Evolutionary conservation across 345 rosid genomes (phyloP), one percentile per base, ranked within the genome.

Genomic region (Aegle marmelos): DNA sequence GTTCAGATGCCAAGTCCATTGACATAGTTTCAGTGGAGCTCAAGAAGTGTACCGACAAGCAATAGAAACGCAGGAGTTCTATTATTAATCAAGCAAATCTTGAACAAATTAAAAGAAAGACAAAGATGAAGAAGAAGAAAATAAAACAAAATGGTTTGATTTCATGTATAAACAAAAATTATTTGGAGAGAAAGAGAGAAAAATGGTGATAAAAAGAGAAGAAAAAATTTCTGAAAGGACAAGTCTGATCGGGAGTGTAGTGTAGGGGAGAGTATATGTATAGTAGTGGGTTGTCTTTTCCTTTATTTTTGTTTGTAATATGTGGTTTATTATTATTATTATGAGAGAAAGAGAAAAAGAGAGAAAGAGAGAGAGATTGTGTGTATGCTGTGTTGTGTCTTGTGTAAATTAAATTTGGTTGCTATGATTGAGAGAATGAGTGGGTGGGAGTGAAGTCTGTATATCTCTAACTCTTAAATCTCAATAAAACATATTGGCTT

Each of bases 1-100:
- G 89, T 70, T 94, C 98, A 68, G 97, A 80, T 37, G 90, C 86
- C 91, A 86, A 81, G 39, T 96, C 93, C 67, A 85, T 36, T 66
- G 99, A 91, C 97, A 93, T 91, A 81, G 74, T 68, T 71, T 17
- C 41, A 53, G 74, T 4, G 61, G 16, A 73, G 75, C 78, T 74
- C 68, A 34, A 69, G 62, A 63, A 50, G 72, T 73, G 39, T 33
- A 37, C 24, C 9, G 9, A 5, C 17, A 8, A 36, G 36, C 50
- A 66, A 53, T 53, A 14, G 21, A 53, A 16, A 4, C 21, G 19
- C 19, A 53, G 5, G 57, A 53, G 2, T 53, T 53, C 50, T 45
- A 45, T 45, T 45, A 45, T 45, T 3, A 45, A 45, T 45, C 50
- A 53, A 53, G 17, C 57, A 53, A 53, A 14, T 53, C 57, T 53